Conservation (phyloP, 352 stramenopile species). For the Phytophthora macrochlamydospora region DNA sequence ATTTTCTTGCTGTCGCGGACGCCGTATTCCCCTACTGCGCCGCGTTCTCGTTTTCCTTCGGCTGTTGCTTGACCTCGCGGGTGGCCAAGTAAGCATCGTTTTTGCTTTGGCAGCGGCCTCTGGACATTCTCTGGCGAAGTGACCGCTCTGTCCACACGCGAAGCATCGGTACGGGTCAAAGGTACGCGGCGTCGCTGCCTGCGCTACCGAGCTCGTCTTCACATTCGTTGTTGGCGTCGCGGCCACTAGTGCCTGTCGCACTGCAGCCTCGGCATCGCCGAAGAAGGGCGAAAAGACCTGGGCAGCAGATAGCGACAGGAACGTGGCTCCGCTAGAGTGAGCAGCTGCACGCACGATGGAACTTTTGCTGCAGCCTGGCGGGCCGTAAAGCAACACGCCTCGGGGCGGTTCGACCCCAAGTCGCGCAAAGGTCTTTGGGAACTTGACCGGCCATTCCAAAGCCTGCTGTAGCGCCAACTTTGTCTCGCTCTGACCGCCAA, state of each 20-base stretch:
- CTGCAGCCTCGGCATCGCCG: slow-evolving; percentile 83
- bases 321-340: slow-evolving; percentile 74
- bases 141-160: not conserved
- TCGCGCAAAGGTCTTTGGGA: slow-evolving; percentile 68
- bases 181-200: not conserved
- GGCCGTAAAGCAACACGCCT: slow-evolving; percentile 89
- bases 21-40: not conserved
- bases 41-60: not conserved
- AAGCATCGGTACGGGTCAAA: not conserved
- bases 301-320: slow-evolving; percentile 86
- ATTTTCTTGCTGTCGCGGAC: not conserved
- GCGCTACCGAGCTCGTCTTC: not conserved
- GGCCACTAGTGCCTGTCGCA: slow-evolving; percentile 49
- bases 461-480: slow-evolving; percentile 84
- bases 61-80: not conserved
- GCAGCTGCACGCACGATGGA: slow-evolving; percentile 87
- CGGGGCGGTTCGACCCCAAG: slow-evolving; percentile 77
- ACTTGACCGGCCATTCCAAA: slow-evolving; percentile 90
- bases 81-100: not conserved
- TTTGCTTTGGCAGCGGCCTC: not conserved
- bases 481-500: slow-evolving; percentile 71
- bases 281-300: slow-evolving; percentile 91
- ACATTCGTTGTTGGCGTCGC: not conserved
- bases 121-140: slow-evolving; percentile 2
- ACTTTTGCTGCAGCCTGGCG: slow-evolving; percentile 92